phyloP scores from a whole-genome alignment of 768 basidiomycete species.

The Aureoboletus auriporus region DNA sequence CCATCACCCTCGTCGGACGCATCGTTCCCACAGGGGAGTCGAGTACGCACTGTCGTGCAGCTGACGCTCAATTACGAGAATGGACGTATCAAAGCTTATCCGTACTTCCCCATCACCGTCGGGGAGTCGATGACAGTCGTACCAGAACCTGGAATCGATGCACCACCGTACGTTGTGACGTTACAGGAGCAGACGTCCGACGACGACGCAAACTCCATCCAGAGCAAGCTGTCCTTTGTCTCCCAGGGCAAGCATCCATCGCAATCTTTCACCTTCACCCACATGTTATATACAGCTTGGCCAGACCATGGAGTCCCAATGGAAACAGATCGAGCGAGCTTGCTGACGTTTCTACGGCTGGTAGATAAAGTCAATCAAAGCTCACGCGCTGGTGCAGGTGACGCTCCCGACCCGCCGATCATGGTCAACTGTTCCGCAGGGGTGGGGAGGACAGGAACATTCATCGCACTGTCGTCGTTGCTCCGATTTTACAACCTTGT shows the following conservation, averaged over 20 bases:
- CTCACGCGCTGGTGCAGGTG: slow-evolving; percentile 17
- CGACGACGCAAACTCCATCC: slow-evolving; percentile 55
- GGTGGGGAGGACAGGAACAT: slow-evolving; percentile 82
- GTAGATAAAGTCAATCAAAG: slow-evolving; percentile 62
- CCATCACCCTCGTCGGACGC: slow-evolving; percentile 33
- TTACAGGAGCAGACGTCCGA: slow-evolving; percentile 44
- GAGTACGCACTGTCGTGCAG: slow-evolving; percentile 75
- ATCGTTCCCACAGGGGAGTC: slow-evolving; percentile 33
- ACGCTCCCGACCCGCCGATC: slow-evolving; percentile 67
- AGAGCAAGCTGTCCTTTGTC: slow-evolving; percentile 56
- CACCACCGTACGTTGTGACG: slow-evolving; percentile 53
- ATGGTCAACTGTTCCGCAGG: slow-evolving; percentile 87
- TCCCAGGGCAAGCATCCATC: slow-evolving; percentile 29
- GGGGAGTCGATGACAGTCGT: slow-evolving; percentile 48
- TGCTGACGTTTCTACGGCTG: slow-evolving; percentile 60
- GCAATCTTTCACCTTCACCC: slow-evolving; percentile 53
- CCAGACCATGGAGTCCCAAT: slow-evolving; percentile 83
- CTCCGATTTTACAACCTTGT: slow-evolving; percentile 58
- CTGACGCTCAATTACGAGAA: slow-evolving; percentile 71
- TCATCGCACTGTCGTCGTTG: slow-evolving; percentile 76
- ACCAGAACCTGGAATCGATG: slow-evolving; percentile 41
- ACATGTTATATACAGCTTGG: slow-evolving; percentile 74
- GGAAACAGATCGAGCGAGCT: slow-evolving; percentile 50
- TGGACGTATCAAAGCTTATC: slow-evolving; percentile 68
- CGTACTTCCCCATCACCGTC: slow-evolving; percentile 64